Evolutionary conservation across 2,329 filamentous ascomycete species (phyloP).

Genomic region (Zarea fungicola): DNA sequence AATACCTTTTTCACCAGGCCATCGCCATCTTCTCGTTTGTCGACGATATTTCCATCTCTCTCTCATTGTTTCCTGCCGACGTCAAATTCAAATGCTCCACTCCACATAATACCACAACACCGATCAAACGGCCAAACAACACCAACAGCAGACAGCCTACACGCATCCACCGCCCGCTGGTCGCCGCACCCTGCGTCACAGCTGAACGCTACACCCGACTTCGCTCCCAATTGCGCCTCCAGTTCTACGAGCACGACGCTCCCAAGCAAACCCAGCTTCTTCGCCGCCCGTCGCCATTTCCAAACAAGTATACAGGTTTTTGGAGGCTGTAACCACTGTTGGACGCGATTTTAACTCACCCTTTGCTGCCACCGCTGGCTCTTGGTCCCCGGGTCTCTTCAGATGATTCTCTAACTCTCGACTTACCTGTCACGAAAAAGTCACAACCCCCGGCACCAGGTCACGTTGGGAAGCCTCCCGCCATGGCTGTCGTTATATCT

Average conservation of each 20-base stretch:
- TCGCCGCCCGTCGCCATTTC: conserved; percentile 2
- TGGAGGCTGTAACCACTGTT: not conserved
- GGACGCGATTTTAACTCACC: not conserved
- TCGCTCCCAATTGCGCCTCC: not conserved
- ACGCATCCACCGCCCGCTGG: not conserved
- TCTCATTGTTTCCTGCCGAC: not conserved
- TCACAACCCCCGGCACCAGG: not conserved
- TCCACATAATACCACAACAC: not conserved
- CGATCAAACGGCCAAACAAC: not conserved
- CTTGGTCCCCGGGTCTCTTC: conserved; percentile 3
- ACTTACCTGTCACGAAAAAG: conserved; percentile 12
- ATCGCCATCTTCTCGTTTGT: conserved; percentile 5
- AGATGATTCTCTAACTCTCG: conserved; percentile 10
- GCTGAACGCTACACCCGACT: conserved; percentile 2
- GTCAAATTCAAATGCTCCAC: conserved; percentile 1
- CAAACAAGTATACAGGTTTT: not conserved
- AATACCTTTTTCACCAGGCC: not conserved
- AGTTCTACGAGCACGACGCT: conserved; percentile 1
- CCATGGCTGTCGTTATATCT: conserved; percentile 52
- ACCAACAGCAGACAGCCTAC: not conserved
- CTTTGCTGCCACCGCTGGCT: not conserved
- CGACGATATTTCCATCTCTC: not conserved
- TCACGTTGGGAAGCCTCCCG: not conserved
- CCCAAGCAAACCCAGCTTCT: not conserved
- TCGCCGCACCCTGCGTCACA: conserved; percentile 6